Evolutionary conservation across 176 grass and related monocot genomes (phyloP).

Genomic region (Carex pumila): DNA sequence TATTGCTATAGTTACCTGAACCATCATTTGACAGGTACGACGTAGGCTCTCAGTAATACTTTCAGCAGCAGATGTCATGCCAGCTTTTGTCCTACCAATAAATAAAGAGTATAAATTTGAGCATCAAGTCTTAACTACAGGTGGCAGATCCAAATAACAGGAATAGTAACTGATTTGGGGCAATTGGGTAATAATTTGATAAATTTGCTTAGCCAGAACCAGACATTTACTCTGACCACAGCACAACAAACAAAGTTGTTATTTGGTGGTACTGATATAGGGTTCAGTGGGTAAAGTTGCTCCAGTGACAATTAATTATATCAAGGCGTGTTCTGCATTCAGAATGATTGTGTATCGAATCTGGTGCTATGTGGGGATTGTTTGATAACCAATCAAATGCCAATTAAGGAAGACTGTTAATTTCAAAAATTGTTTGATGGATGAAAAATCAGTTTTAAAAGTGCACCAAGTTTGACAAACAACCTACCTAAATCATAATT

Average conservation of each 20-base stretch:
- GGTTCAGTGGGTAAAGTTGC: neutral
- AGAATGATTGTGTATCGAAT: neutral
- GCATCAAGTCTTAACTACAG: neutral
- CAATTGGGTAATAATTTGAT: neutral
- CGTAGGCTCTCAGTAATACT: conserved; percentile 86
- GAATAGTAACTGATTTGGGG: neutral
- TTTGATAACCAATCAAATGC: neutral
- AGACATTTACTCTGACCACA: neutral
- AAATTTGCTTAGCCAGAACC: too few relatives aligned
- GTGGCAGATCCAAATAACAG: neutral
- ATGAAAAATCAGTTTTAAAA: neutral
- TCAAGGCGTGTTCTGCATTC: neutral
- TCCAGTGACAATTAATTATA: neutral
- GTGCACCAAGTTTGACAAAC: neutral
- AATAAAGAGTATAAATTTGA: neutral
- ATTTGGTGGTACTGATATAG: neutral
- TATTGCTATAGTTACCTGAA: conserved; percentile 52
- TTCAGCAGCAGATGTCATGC: conserved; percentile 86
- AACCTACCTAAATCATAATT: neutral
- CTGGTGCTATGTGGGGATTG: neutral
- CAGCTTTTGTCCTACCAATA: conserved; percentile 67
- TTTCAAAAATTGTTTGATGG: neutral
- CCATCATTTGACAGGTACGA: conserved; percentile 72
- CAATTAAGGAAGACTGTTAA: neutral
- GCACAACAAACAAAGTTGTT: neutral